phyloP scores from a whole-genome alignment of 306 rosid genomes.

The Glycine tomentella region DNA sequence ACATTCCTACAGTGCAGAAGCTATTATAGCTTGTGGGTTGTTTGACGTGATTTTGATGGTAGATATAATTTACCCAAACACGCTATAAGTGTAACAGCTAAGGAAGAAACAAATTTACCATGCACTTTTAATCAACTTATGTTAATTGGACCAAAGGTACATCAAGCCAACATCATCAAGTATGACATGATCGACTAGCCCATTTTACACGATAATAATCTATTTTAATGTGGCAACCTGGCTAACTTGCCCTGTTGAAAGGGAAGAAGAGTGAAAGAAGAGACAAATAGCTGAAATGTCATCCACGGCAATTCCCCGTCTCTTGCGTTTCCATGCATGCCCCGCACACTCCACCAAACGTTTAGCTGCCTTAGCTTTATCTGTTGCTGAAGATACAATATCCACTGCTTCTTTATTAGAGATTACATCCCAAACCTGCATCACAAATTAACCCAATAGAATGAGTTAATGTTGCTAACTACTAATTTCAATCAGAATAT shows the following conservation, averaged over 20 bases:
- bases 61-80: no score
- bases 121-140: constrained; percentile 21
- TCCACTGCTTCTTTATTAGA: constrained; percentile 96
- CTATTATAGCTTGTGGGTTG: no score
- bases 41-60: no score
- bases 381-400: constrained; percentile 64
- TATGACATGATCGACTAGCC: neutral
- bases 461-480: neutral
- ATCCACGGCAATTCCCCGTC: constrained; percentile 80
- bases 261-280: constrained; percentile 71
- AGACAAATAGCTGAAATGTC: constrained; percentile 96
- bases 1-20: no score
- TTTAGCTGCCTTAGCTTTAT: constrained; percentile 68
- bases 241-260: constrained; percentile 46
- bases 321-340: constrained; percentile 89
- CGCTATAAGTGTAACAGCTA: neutral
- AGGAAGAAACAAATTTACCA: neutral
- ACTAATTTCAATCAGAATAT: neutral
- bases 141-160: constrained; percentile 37
- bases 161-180: neutral
- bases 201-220: constrained; percentile 21
- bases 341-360: constrained; percentile 75
- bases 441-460: constrained; percentile 13
- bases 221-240: constrained; percentile 50
- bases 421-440: constrained; percentile 95